Conservation (phyloP, 2,329 filamentous ascomycete species). For the Pseudogymnoascus sp. region DNA sequence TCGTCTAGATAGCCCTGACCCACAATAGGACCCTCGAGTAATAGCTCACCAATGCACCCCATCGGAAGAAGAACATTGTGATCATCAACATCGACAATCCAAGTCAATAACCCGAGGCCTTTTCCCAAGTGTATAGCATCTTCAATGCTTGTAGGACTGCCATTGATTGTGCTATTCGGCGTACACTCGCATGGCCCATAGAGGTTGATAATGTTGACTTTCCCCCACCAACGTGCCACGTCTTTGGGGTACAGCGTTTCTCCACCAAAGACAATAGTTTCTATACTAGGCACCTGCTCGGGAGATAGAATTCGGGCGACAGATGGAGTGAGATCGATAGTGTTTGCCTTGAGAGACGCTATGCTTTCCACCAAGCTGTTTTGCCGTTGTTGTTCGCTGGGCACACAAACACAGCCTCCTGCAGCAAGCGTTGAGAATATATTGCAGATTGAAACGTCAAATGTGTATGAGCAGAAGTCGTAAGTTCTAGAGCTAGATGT, state of each 20-base stretch:
- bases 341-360: constrained; percentile 13
- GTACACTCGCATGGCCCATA: constrained; percentile 18
- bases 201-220: constrained; percentile 11
- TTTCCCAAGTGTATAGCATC: not conserved
- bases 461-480: constrained; percentile 15
- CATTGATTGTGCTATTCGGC: not conserved
- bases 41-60: constrained; percentile 33
- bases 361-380: constrained; percentile 13
- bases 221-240: constrained; percentile 11
- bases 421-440: constrained; percentile 13
- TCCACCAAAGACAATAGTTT: constrained; percentile 14
- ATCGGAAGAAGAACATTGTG: constrained; percentile 28
- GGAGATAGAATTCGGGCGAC: constrained; percentile 12
- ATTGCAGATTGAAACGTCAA: constrained; percentile 15
- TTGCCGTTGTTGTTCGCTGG: constrained; percentile 16
- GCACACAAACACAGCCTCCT: constrained; percentile 15
- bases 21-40: constrained; percentile 32
- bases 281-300: constrained; percentile 13
- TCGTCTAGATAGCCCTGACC: constrained; percentile 35
- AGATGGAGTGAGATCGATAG: constrained; percentile 15
- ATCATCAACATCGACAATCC: constrained; percentile 35
- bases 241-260: constrained; percentile 5
- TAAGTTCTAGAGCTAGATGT: not conserved
- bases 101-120: constrained; percentile 16
- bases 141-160: not conserved